Conservation (phyloP, 2,329 filamentous ascomycete species). For the Dothidotthia symphoricarpi region DNA sequence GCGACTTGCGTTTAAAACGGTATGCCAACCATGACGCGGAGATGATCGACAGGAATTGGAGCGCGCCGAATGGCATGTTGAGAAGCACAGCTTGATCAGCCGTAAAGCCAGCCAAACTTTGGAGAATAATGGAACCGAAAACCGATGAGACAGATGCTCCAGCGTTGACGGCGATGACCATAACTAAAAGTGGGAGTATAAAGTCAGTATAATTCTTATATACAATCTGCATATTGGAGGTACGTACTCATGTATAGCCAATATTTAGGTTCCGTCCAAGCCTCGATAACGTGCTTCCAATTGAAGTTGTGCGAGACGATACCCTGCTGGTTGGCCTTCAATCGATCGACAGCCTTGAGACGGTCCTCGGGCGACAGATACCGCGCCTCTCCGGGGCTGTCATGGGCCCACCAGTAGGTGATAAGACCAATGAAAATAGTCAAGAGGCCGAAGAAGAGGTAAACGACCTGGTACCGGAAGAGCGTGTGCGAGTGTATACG, state of each 20-base stretch:
- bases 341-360: conserved; percentile 65
- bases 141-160: conserved; percentile 57
- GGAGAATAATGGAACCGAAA: conserved; percentile 57
- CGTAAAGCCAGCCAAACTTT: conserved; percentile 59
- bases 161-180: conserved; percentile 24
- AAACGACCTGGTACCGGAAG: conserved; percentile 61
- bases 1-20: conserved; percentile 59
- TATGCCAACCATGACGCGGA: conserved; percentile 55
- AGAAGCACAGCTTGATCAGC: conserved; percentile 58
- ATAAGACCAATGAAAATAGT: conserved; percentile 42
- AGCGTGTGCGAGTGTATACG: conserved; percentile 54
- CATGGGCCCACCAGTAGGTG: conserved; percentile 50
- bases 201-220: neutral
- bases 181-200: conserved; percentile 9
- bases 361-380: conserved; percentile 65
- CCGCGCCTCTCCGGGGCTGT: conserved; percentile 58
- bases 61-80: conserved; percentile 52
- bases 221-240: neutral
- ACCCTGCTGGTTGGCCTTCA: conserved; percentile 72
- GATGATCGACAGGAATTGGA: conserved; percentile 24
- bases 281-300: conserved; percentile 61
- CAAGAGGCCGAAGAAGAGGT: conserved; percentile 45
- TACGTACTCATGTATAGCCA: conserved; percentile 43
- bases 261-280: conserved; percentile 55
- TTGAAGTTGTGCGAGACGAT: conserved; percentile 68